phyloP scores from a whole-genome alignment of 192 early-diverging fungal genomes.

The Entomortierella lignicola region DNA sequence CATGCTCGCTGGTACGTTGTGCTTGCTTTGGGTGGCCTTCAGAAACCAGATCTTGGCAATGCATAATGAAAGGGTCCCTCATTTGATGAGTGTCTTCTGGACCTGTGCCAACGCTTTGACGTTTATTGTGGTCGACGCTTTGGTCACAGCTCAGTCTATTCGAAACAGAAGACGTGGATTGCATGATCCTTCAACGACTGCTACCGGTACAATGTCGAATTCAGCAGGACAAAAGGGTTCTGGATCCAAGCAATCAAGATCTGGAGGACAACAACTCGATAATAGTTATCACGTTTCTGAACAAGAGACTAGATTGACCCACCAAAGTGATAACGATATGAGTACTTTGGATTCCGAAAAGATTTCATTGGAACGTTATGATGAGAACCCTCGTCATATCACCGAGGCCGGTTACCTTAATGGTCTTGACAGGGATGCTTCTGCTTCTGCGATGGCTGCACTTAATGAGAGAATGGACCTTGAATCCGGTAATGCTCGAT shows the following conservation, averaged over 20 bases:
- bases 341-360: conserved; percentile 26
- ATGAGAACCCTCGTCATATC: background rate
- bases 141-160: conserved; percentile 43
- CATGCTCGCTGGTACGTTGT: conserved; percentile 29
- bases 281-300: conserved; percentile 2
- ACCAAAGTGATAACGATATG: conserved; percentile 21
- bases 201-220: background rate
- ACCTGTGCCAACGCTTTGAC: conserved; percentile 42
- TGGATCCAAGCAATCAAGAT: background rate
- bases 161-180: conserved; percentile 27
- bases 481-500: background rate
- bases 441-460: conserved; percentile 16
- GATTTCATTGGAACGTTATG: conserved; percentile 20
- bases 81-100: conserved; percentile 39
- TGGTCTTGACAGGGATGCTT: conserved; percentile 6
- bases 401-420: background rate
- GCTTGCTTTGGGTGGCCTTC: conserved; percentile 38
- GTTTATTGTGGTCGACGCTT: conserved; percentile 14
- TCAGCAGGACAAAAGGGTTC: conserved; percentile 23
- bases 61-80: conserved; percentile 16
- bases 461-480: conserved; percentile 18
- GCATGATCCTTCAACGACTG: conserved; percentile 26
- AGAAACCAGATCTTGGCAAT: conserved; percentile 22
- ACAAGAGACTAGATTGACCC: conserved; percentile 24
- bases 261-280: background rate